Evolutionary conservation across 345 rosid genomes (phyloP), one percentile per base, ranked within the genome.

Genomic region (Toxicodendron radicans): DNA sequence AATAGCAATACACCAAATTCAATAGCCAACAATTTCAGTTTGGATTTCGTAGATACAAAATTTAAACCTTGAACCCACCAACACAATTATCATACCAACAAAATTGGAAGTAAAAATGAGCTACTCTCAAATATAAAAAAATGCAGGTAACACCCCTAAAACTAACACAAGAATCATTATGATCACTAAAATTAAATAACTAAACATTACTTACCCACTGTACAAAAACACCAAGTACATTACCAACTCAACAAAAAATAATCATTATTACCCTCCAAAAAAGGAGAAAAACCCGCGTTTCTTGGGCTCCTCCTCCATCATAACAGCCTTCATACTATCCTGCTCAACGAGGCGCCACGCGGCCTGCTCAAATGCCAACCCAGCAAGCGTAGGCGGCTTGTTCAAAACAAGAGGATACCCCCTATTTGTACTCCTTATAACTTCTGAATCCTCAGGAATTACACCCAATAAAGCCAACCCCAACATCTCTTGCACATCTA

Each of bases 341-440:
- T 91, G 97, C 87, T 95, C 97, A 17, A 95, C 98, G 35, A 95
- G 92, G 78, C 99, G 88, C 99, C 99, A 95, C 3, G 98, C 99
- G 4, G 99, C 97, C 84, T 95, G 99, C 87, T 95, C 98, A 10
- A 95, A 91, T 0, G 99, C 97, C 88, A 95, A 71, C 21, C 98
- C 99, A 3, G 97, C 99, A 82, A 95, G 78, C 8, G 99, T 91
- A 0, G 97, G 99, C 0, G 99, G 99, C 84, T 87, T 87, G 71
- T 92, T 92, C 83, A 95, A 69, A 49, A 95, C 99, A 46, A 95
- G 87, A 0, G 97, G 97, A 59, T 90, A 90, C 48, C 99, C 99
- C 75, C 98, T 80, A 65, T 92, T 92, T 0, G 99, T 92, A 76
- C 98, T 95, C 80, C 97, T 80, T 21, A 95, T 87, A 64, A 92